Conservation (phyloP, 768 basidiomycete species). For the Antrodiella citrinella region DNA sequence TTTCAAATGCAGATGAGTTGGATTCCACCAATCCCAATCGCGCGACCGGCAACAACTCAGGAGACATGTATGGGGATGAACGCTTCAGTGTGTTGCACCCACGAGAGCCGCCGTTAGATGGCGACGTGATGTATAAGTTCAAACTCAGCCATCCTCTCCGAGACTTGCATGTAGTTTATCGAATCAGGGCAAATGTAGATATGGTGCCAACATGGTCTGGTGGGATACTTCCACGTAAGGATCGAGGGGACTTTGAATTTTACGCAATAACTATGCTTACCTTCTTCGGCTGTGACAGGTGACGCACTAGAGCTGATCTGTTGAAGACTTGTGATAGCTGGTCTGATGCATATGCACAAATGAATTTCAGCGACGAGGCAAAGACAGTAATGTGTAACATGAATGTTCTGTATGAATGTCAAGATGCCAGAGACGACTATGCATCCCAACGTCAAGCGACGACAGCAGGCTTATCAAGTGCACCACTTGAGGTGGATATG, state of each 20-base stretch:
- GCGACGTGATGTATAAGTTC: not conserved
- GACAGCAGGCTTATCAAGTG: too few species aligned
- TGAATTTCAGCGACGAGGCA: conserved; percentile 11
- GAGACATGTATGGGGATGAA: too few species aligned
- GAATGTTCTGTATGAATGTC: conserved; percentile 28
- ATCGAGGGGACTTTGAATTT: not conserved
- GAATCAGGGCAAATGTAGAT: not conserved
- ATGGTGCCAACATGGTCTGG: not conserved
- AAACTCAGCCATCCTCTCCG: not conserved
- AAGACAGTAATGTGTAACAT: conserved; percentile 9
- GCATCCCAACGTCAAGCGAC: conserved; percentile 11
- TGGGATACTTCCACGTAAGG: not conserved
- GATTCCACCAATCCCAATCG: too few species aligned
- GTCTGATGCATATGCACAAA: not conserved
- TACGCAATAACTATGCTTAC: not conserved
- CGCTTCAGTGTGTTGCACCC: too few species aligned
- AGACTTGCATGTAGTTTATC: not conserved
- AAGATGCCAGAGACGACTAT: conserved; percentile 28
- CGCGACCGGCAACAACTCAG: too few species aligned
- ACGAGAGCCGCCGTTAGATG: not conserved
- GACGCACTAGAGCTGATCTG: not conserved
- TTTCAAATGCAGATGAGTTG: too few species aligned
- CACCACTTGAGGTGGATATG: too few species aligned
- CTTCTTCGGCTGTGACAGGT: not conserved
- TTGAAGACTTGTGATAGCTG: not conserved